Base-by-base conservation (phyloP, 306 rosid species). In the Fragaria vesca region DNA sequence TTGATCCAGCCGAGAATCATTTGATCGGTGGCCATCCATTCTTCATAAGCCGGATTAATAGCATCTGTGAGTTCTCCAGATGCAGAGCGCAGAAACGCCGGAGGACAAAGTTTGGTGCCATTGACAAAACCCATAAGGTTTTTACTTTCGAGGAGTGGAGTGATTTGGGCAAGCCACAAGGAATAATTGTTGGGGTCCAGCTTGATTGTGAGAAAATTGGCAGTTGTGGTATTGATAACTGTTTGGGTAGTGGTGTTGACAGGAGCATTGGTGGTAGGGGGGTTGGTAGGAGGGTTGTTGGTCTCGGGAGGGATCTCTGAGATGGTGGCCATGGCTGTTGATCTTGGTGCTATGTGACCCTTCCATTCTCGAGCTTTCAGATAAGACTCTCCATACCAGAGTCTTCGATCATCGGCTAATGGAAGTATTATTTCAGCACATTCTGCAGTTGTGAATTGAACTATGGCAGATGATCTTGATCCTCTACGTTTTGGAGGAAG, bases 381-480 rank as follows among this genome's bases (percentile, higher is more conserved):
- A 75, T 75, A 78, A 2, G 78, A 77, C 26, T 24, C 24, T 42
- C 75, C 66, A 24, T 47, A 77, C 78, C 66, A 67, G 4, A 81
- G 3, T 15, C 12, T 3, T 15, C 1, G 71, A 5, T 28, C n/a
- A 51, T 61, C 40, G 4, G 86, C 82, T 61, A 85, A 73, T 30
- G 58, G 5, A 18, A 87, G 38, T 67, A 89, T 84, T 7, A 62
- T 73, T 42, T 82, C 85, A 61, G 80, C 91, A 71, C 69, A 24
- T 42, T n/a, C 50, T 61, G 28, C 55, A 54, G 70, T 58, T 43
- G 51, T 84, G 86, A 89, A 89, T 46, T 86, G 84, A 54, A 89
- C 85, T 4, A 40, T 74, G 73, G 84, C 93, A 77, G 69, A 70
- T 61, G 83, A 46, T 62, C 78, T 83, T 66, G 78, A 9, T 32